Evolutionary conservation across 2,329 filamentous ascomycete genomes (phyloP), one percentile per base, ranked within the genome.

Genomic region (Colletotrichum cordylinicola): DNA sequence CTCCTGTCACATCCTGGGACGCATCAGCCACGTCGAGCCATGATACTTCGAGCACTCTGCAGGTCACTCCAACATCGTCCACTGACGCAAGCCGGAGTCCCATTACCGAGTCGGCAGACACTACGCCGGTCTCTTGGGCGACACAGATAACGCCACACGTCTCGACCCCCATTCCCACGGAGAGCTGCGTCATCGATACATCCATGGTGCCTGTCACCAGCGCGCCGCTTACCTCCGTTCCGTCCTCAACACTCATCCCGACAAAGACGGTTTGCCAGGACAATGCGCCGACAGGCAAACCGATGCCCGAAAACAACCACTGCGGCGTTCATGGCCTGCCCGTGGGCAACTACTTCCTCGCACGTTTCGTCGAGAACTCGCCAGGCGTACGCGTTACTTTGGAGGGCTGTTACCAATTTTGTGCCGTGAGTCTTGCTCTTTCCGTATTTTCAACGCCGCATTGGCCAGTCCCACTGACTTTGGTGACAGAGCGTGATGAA

Each of bases 351-450:
- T 86, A 82, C 75, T 85, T 87, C 75, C 77, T 87, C 4, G 85
- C 83, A 13, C 82, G 84, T 77, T 87, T 83, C 75, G 80, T 82
- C 60, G 81, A 86, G 78, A 82, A 87, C 72, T 80, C 77, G 8
- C 74, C 74, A 2, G 80, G 78, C 15, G 82, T 83, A 43, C 78
- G 80, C 2, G 82, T 88, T 29, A 85, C 83, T 4, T 79, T 86
- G 9, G 79, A 84, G 73, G 85, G 85, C 3, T 87, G 86, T 80
- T 87, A 82, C 79, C 81, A 86, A 75, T 85, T 87, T 80, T 88
- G 86, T 77, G 77, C 78, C 67, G 86, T 84, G 78, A 82, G 80
- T 79, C 15, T 15, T 13, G 18, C 6, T 37, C 31, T 18, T 24
- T 6, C 24, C 62, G 37, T 21, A 9, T 27, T 35, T 24, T 8